These are phyloP conservation scores for Hippophae rhamnoides DNA, from an alignment of 306 rosid genomes.

Conservation along the genomic window DNA sequence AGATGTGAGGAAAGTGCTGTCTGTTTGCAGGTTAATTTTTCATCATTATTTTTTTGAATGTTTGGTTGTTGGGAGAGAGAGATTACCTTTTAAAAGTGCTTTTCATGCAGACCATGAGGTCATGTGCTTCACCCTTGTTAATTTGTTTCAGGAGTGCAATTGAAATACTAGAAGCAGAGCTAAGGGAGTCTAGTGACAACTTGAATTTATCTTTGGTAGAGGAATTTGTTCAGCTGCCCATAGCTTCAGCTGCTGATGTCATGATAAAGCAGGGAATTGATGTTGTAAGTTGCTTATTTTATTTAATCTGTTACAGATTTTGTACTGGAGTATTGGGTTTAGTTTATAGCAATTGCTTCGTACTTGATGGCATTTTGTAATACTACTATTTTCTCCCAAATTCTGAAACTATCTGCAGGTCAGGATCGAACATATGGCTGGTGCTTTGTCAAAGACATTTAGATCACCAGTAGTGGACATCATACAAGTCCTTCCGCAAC, in stretches of 20 bases:
- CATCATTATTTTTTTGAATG: not conserved
- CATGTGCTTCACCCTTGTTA: not conserved
- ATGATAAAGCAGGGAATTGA: conserved; percentile 36
- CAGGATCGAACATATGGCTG: conserved; percentile 73
- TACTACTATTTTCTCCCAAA: not conserved
- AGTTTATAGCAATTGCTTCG: no score
- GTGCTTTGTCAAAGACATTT: conserved; percentile 76
- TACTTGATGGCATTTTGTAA: no score
- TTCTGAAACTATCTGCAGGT: conserved; percentile 47
- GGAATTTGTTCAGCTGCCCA: conserved; percentile 28
- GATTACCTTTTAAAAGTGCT: not conserved
- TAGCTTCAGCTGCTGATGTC: conserved; percentile 22
- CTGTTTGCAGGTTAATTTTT: conserved; percentile 63
- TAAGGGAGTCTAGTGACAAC: conserved; percentile 35
- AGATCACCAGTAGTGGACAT: conserved; percentile 76
- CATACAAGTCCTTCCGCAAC: conserved; percentile 85
- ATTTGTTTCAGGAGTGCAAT: conserved; percentile 59
- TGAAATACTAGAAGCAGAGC: conserved; percentile 68
- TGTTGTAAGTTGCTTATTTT: conserved; percentile 31
- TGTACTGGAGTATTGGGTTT: not conserved
- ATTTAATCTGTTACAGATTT: no score
- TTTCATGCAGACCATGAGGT: no score
- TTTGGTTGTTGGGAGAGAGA: not conserved
- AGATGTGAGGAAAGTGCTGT: conserved; percentile 91
- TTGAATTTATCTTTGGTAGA: conserved; percentile 27